Percentiles rank a stretch among this genome's conserved stretches.
phyloP scores from a whole-genome alignment of 2,329 filamentous ascomycete genomes.

The Cercospora beticola region DNA sequence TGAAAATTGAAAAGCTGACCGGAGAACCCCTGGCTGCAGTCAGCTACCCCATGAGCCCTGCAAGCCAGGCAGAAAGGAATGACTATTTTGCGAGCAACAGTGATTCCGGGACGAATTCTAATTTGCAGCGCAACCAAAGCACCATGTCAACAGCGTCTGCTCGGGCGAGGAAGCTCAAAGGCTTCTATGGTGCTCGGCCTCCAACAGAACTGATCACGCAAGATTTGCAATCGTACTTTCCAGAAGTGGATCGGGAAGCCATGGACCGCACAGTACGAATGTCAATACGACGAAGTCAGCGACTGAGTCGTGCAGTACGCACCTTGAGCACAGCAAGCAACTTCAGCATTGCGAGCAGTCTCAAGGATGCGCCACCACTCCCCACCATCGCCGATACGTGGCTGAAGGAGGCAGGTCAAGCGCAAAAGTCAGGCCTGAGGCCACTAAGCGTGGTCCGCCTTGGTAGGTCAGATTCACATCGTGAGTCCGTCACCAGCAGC shows the following conservation, averaged over 20 bases:
- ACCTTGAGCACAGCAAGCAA: conserved; percentile 92
- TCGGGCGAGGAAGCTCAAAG: conserved; percentile 60
- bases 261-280: conserved; percentile 94
- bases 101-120: conserved; percentile 16
- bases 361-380: conserved; percentile 90
- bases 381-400: conserved; percentile 94
- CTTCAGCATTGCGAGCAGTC: conserved; percentile 85
- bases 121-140: conserved; percentile 35
- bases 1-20: conserved; percentile 84
- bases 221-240: conserved; percentile 95
- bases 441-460: conserved; percentile 62
- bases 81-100: conserved; percentile 49
- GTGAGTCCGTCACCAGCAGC: conserved; percentile 86
- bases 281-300: conserved; percentile 84
- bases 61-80: conserved; percentile 65
- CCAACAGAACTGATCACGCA: conserved; percentile 97
- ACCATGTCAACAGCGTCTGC: conserved; percentile 40
- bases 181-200: conserved; percentile 87
- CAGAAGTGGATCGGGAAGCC: conserved; percentile 87
- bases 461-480: conserved; percentile 61
- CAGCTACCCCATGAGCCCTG: conserved; percentile 82
- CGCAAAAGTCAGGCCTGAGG: conserved; percentile 50
- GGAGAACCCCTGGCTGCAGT: conserved; percentile 85
- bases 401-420: conserved; percentile 63
- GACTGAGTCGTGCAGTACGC: conserved; percentile 88